These are phyloP conservation scores for Leishmania tropica DNA, from an alignment of 208 protist genomes.

Conservation along the genomic window DNA sequence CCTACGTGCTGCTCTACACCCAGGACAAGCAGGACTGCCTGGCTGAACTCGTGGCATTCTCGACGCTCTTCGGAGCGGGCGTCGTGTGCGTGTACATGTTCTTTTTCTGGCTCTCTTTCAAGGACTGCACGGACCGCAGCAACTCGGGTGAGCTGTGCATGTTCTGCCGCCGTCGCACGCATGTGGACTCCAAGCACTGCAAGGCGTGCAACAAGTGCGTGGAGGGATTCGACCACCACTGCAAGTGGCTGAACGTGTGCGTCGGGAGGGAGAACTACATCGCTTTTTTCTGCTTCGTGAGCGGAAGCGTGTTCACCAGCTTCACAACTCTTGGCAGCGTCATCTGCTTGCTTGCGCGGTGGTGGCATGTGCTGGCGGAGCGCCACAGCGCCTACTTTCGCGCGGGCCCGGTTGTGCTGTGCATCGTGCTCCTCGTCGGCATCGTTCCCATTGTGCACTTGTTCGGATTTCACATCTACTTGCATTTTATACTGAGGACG, in stretches of 20 bases:
- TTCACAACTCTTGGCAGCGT: constrained; percentile 28
- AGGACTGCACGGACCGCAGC: constrained; percentile 57
- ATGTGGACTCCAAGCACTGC: constrained; percentile 81
- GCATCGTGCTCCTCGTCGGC: constrained; percentile 35
- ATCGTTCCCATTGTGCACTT: constrained; percentile 53
- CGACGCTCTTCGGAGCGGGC: constrained; percentile 13
- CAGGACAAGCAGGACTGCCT: constrained; percentile 36
- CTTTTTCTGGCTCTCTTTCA: constrained; percentile 57
- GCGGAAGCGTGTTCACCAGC: constrained; percentile 30
- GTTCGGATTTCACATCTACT: constrained; percentile 64
- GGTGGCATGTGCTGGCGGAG: constrained; percentile 53
- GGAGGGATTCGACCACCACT: constrained; percentile 91
- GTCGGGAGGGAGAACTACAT: constrained; percentile 83
- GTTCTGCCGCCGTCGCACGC: constrained; percentile 66
- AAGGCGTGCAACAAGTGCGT: constrained; percentile 92
- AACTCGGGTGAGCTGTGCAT: constrained; percentile 62
- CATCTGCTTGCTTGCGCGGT: constrained; percentile 52
- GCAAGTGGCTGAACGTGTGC: constrained; percentile 93
- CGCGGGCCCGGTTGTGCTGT: constrained; percentile 52
- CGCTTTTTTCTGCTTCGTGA: constrained; percentile 67
- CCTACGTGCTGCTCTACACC: constrained; percentile 47
- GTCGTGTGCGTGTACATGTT: constrained; percentile 29
- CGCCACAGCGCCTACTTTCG: constrained; percentile 63
- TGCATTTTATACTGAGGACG: constrained; percentile 35
- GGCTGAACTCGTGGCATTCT: constrained; percentile 55